Base-by-base conservation (phyloP, 805 yeast species). In the Wickerhamiella parazyma region DNA sequence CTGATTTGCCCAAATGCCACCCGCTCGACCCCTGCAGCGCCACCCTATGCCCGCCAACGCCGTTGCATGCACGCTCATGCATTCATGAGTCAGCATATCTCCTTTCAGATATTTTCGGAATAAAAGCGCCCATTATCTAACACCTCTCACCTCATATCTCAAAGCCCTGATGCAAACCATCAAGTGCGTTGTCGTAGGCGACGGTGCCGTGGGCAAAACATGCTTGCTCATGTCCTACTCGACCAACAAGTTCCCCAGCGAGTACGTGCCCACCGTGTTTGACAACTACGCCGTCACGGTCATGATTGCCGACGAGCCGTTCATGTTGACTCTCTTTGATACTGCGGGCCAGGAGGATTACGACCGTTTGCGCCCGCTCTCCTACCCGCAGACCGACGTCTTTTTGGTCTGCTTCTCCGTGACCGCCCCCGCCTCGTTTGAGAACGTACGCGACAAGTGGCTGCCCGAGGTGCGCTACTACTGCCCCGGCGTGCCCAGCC, bases 281-380 rank as follows among this genome's bases (percentile, higher is more conserved):
- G 95, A 87, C 61, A 86, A 86, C 55, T 61, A 62, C 46, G 65
- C 65, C 18, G 66, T 61, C 42, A 61, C 65, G 21, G 66, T 62
- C 24, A 60, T 62, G 65, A 89, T 89, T 58, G 98, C 96, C 42
- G 97, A 91, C 61, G 97, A 87, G 65, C 97, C 98, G 38, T 87
- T 84, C 63, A 91, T 96, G 14, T 73, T 89, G 56, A 96, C 97
- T n/a, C 70, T 89, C 49, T 89, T 91, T 59, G 98, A 89, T 69
- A 89, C 98, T 28, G 98, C 98, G 22, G 98, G 98, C 42, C 98
- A 89, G 70, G 98, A 89, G 73, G 98, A 89, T 70, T 89, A 91
- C 64, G 98, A 89, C 68, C 76, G 98, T 61, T 70, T 89, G 60
- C 82, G 98, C 67, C 98, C 98, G 7, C 73, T 91, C 55, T 80